Evolutionary conservation across 768 basidiomycete species (phyloP).

Genomic region (Inosperma sp.): DNA sequence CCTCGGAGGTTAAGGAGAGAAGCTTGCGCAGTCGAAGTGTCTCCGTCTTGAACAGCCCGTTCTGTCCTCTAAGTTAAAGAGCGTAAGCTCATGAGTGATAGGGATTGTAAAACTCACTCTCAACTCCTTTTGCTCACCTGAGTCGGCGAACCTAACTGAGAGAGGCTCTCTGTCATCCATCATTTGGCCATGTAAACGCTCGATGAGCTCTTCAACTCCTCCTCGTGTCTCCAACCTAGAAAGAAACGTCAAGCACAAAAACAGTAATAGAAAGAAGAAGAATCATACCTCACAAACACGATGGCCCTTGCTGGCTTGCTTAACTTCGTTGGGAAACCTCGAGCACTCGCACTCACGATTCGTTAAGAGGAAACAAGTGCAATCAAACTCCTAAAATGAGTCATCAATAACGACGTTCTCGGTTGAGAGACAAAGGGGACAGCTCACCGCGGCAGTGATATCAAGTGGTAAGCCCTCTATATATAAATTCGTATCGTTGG

Average conservation of each 20-base stretch:
- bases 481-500: constrained; percentile 65
- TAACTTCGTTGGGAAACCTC: constrained; percentile 75
- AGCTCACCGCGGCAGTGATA: constrained; percentile 37
- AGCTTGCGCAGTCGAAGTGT: constrained; percentile 75
- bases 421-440: not conserved
- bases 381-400: constrained; percentile 59
- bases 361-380: constrained; percentile 62
- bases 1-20: constrained; percentile 68
- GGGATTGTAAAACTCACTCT: constrained; percentile 57
- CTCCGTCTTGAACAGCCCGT: too few species aligned
- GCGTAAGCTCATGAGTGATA: too few species aligned
- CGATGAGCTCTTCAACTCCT: constrained; percentile 74
- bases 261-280: constrained; percentile 5
- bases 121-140: too few species aligned
- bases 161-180: constrained; percentile 61
- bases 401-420: constrained; percentile 41
- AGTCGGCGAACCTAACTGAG: too few species aligned
- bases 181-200: constrained; percentile 73
- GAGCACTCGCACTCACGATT: constrained; percentile 68
- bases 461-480: constrained; percentile 54
- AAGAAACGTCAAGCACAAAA: not conserved
- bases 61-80: too few species aligned
- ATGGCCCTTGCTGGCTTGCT: constrained; percentile 75
- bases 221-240: constrained; percentile 63
- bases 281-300: constrained; percentile 68